phyloP scores from a whole-genome alignment of 176 grass and related monocot species.

The Carex parvula region DNA sequence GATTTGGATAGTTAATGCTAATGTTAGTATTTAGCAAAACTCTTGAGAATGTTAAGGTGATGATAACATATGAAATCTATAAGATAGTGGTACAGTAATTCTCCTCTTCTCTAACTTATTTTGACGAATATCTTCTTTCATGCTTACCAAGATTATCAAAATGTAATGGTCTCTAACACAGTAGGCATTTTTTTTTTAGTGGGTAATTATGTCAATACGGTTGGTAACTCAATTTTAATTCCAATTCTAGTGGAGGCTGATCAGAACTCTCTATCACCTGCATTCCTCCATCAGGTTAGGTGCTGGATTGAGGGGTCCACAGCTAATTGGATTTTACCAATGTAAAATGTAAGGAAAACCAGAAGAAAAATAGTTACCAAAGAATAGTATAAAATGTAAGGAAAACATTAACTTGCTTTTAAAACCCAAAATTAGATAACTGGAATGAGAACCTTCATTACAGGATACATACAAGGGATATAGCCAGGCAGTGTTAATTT shows the following conservation, averaged over 20 bases:
- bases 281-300: slow-evolving; percentile 10
- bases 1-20: too few species aligned
- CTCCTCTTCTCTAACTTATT: neutral
- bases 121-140: neutral
- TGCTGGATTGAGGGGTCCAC: neutral
- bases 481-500: neutral
- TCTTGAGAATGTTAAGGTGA: neutral
- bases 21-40: neutral
- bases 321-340: neutral
- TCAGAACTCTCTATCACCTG: too few species aligned
- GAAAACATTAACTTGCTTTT: neutral
- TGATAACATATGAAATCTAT: neutral
- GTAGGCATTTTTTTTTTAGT: neutral
- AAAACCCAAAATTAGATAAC: neutral
- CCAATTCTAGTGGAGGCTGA: neutral
- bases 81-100: neutral
- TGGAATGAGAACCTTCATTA: neutral
- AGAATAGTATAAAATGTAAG: neutral
- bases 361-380: neutral
- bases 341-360: neutral
- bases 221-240: neutral
- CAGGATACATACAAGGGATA: neutral
- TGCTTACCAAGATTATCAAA: neutral
- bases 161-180: neutral
- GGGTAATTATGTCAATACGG: neutral